Percentiles rank a stretch among this genome's conserved stretches.
phyloP scores from a whole-genome alignment of 345 rosid genomes.

The Schrenkiella parvula region DNA sequence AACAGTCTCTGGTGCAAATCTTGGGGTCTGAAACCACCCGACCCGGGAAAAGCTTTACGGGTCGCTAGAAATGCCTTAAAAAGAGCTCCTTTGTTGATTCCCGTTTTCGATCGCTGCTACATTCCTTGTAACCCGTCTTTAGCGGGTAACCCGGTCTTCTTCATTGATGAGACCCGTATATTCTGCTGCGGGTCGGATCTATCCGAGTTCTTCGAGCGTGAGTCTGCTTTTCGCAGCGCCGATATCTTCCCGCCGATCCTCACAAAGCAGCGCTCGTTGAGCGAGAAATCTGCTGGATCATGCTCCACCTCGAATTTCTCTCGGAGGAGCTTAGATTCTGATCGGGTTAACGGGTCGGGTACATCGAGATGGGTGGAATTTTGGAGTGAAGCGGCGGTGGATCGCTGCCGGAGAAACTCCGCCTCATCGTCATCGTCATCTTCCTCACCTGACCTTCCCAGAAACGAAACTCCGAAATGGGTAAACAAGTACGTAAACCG shows the following conservation, averaged over 20 bases:
- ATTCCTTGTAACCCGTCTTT: constrained; percentile 84
- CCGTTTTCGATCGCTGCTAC: constrained; percentile 78
- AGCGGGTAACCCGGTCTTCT: constrained; percentile 83
- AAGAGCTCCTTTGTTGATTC: constrained; percentile 70
- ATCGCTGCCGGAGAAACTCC: constrained; percentile 65
- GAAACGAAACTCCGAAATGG: constrained; percentile 61
- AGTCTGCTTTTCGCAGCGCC: constrained; percentile 49
- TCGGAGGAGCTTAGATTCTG: constrained; percentile 55
- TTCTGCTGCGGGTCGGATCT: constrained; percentile 85
- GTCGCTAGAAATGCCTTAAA: constrained; percentile 68
- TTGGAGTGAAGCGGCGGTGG: constrained; percentile 76
- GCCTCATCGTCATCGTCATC: constrained; percentile 32
- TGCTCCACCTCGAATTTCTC: constrained; percentile 44
- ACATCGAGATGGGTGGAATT: constrained; percentile 86
- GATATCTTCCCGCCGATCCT: constrained; percentile 39
- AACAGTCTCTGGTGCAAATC: constrained; percentile 78
- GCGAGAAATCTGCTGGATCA: constrained; percentile 50
- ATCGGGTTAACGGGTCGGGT: constrained; percentile 34
- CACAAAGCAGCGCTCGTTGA: constrained; percentile 50
- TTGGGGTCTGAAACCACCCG: constrained; percentile 73
- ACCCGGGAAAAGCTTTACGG: constrained; percentile 72
- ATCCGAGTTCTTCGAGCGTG: constrained; percentile 67
- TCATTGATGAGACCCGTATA: constrained; percentile 66
- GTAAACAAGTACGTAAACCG: constrained; percentile 54
- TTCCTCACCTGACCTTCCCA: constrained; percentile 58